Evolutionary conservation across 78 protist genomes (phyloP), one percentile per base, ranked within the genome.

Genomic region (Protostelium mycophagum): DNA sequence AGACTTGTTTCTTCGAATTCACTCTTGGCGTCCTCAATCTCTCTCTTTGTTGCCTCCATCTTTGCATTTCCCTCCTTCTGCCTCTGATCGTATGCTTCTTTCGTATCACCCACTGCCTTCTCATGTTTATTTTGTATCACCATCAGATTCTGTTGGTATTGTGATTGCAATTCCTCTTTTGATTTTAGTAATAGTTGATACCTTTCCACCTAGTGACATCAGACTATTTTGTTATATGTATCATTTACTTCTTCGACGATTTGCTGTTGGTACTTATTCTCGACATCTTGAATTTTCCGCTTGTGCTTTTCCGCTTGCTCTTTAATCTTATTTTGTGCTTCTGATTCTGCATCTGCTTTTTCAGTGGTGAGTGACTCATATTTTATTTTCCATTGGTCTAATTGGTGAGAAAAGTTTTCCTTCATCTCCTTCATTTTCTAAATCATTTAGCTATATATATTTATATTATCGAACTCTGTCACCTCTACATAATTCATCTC

Each of bases 341-440:
- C 90, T 0, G 38, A 0, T 37, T 83, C 90, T 63, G 37, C 84
- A 1, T 35, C 5, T 25, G 73, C 73, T 51, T 51, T 51, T 51
- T 51, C 73, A 5, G 73, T 51, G 73, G 73, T 51, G 31, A 51
- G 16, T 25, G 73, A 51, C 16, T 51, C 73, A 51, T 51, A 51
- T 51, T 51, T 51, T 5, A 51, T 51, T 16, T 51, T 51, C 73
- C 73, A 51, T 16, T 51, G 73, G 16, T 51, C 73, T 16, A 51
- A 16, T 51, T 51, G 73, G 73, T 51, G 73, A 25, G 73, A 51
- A 85, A 89, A 94, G 88, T 90, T 86, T 31, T 91, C 93, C 0
- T 87, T 84, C 34, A 88, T 25, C 90, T 95, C 95, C 87, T 92
- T 90, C 83, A 95, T 35, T 87, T 90, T 90, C 87, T 95, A 93